phyloP scores from a whole-genome alignment of 2,329 filamentous ascomycete genomes.

The Ascochyta fabae region DNA sequence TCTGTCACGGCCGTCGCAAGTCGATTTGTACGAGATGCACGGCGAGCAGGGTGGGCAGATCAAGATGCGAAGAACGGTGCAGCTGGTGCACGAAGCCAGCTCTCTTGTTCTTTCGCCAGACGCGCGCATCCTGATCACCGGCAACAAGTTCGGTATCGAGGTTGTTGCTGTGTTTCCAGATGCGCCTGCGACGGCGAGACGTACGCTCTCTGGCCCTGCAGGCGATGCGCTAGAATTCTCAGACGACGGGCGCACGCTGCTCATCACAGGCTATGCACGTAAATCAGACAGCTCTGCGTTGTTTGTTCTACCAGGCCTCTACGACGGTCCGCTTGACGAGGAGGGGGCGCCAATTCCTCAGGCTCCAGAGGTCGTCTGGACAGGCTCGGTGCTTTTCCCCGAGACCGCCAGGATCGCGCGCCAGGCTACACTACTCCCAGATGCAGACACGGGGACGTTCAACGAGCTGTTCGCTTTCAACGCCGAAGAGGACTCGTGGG shows the following conservation, averaged over 20 bases:
- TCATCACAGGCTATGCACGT: slow-evolving; percentile 48
- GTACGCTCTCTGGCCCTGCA: slow-evolving; percentile 46
- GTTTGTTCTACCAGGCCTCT: slow-evolving; percentile 48
- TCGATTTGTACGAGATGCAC: slow-evolving; percentile 80
- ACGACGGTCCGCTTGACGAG: slow-evolving; percentile 49
- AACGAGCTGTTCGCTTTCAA: slow-evolving; percentile 52
- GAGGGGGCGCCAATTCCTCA: slow-evolving; percentile 49
- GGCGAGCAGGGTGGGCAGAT: slow-evolving; percentile 56
- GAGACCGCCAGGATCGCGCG: slow-evolving; percentile 48
- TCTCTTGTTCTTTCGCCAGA: slow-evolving; percentile 82
- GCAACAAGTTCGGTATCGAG: slow-evolving; percentile 88
- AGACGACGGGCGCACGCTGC: slow-evolving; percentile 48
- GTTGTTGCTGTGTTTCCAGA: slow-evolving; percentile 75
- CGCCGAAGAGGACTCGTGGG: slow-evolving; percentile 49
- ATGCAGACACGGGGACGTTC: slow-evolving; percentile 46
- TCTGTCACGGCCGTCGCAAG: slow-evolving; percentile 79
- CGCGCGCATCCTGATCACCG: slow-evolving; percentile 80
- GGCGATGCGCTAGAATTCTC: slow-evolving; percentile 50
- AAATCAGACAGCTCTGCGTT: slow-evolving; percentile 46
- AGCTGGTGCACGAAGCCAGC: slow-evolving; percentile 78
- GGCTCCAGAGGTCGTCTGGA: slow-evolving; percentile 48
- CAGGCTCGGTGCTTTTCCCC: slow-evolving; percentile 50
- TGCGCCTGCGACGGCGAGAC: slow-evolving; percentile 51
- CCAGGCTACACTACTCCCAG: slow-evolving; percentile 49
- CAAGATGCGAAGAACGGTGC: slow-evolving; percentile 74